Conservation (phyloP, 352 stramenopile genomes). For the Phytophthora fragariaefolia region DNA sequence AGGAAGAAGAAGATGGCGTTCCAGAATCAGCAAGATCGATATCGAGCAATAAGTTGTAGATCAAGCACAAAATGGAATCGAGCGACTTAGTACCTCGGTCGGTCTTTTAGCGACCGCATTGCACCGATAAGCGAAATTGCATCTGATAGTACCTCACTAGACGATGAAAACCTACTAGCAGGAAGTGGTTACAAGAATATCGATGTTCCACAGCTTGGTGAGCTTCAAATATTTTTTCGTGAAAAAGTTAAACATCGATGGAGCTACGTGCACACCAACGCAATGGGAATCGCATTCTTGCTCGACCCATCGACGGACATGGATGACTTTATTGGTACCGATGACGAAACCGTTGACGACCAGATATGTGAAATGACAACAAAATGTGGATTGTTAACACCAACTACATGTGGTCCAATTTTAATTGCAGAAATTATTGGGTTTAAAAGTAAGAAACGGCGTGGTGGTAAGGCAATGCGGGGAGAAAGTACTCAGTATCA, state of each 20-base stretch:
- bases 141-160: not conserved
- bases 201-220: not conserved
- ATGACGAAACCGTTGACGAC: not conserved
- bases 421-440: constrained; percentile 5
- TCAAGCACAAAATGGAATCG: not conserved
- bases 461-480: not conserved
- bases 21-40: no score
- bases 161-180: not conserved
- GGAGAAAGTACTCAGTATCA: constrained; percentile 1
- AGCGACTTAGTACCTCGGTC: not conserved
- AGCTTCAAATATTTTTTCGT: not conserved
- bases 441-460: constrained; percentile 2
- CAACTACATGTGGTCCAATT: no score
- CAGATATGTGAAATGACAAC: not conserved
- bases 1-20: not conserved
- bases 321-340: not conserved
- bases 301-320: not conserved
- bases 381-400: not conserved
- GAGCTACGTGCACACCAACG: not conserved
- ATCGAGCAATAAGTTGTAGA: no score
- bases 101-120: not conserved
- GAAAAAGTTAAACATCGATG: not conserved
- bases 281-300: not conserved
- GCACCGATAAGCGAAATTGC: not conserved
- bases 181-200: not conserved